phyloP scores from a whole-genome alignment of 2,329 filamentous ascomycete genomes.

The Helicocarpus griseus region DNA sequence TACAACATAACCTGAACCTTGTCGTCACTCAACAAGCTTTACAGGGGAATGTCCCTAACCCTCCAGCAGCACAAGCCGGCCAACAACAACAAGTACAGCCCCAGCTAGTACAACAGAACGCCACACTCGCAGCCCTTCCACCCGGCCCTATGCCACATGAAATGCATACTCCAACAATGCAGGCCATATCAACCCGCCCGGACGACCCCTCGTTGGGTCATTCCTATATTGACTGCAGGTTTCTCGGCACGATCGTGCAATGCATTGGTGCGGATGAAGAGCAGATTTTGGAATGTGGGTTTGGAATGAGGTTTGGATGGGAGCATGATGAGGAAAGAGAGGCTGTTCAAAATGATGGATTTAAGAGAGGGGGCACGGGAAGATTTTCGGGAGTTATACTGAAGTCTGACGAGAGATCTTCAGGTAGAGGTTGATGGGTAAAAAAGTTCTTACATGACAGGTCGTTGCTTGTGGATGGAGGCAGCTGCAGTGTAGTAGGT shows the following conservation, averaged over 20 bases:
- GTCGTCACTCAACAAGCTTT: background rate
- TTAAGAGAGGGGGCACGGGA: conserved; percentile 20
- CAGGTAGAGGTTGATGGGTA: background rate
- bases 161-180: background rate
- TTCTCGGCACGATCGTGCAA: conserved; percentile 20
- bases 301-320: conserved; percentile 20
- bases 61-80: too few relatives aligned
- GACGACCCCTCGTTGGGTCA: background rate
- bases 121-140: background rate
- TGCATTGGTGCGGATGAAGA: conserved; percentile 19
- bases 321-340: conserved; percentile 12
- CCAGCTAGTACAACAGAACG: background rate
- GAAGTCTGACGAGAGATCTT: background rate
- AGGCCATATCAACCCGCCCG: background rate
- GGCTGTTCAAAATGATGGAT: conserved; percentile 20
- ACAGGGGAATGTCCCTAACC: background rate
- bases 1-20: background rate
- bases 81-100: background rate
- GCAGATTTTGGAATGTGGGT: conserved; percentile 17
- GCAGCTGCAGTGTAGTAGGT: too few relatives aligned
- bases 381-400: conserved; percentile 18
- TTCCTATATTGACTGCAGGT: conserved; percentile 7
- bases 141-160: background rate
- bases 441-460: too few relatives aligned
- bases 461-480: too few relatives aligned